Base-by-base conservation (phyloP, 2,329 filamentous ascomycete species). In the Diplodia mutila region DNA sequence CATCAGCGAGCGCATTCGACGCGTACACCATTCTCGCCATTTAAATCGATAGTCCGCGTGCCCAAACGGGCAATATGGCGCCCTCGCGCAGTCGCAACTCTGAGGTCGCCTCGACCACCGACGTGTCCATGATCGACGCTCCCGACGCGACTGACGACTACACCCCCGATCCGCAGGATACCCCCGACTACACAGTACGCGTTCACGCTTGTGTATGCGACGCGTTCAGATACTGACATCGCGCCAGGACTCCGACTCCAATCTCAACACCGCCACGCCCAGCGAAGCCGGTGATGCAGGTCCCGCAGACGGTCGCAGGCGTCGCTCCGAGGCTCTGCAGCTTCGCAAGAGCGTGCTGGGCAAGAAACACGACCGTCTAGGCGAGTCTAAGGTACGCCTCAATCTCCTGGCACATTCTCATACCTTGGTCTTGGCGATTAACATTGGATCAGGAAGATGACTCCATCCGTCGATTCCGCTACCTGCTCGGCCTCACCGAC, bases 401-500 rank as follows among this genome's bases (percentile, higher is more conserved):
- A 49, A 18, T 51, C 55, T 32, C 23, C 42, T 8, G 37, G 6
- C 12, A 14, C 16, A 1, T 12, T 57, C 14, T 67, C 25, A 57
- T 5, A n/a, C 18, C 16, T 12, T 16, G 29, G 18, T n/a, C 3
- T 29, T 4, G 25, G 7, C n/a, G n/a, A 5, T 37, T 63, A 51
- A 63, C 46, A 34, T 51, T 51, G 42, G 5, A 18, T 11, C 37
- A 94, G 92, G 94, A 97, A 82, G 92, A 97, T 84, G 94, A 98
- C 76, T 96, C 93, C 0, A 92, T 98, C 75, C 89, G 94, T 73
- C 87, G 95, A 77, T 99, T 99, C 78, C 90, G 93, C 71, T 99
- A 99, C 78, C 87, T 99, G 1, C 87, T 99, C 16, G 96, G 96
- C 29, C 85, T 99, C 64, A 99, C 95, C 18, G 95, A 99, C 75